Evolutionary conservation across 768 basidiomycete species (phyloP).

Genomic region (Kwoniella mangroviensis): DNA sequence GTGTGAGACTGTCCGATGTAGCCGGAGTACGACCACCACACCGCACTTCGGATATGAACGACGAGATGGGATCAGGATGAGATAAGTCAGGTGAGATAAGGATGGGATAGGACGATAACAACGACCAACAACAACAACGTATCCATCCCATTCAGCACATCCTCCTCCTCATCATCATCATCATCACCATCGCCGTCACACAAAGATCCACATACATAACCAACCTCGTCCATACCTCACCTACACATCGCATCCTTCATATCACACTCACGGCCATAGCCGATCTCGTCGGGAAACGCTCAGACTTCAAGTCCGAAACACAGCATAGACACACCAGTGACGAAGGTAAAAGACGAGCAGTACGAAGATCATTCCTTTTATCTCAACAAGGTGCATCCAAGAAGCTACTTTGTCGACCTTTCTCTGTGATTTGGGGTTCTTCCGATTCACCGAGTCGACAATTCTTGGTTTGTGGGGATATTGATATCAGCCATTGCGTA

Average conservation of each 20-base stretch:
- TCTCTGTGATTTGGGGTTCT: neutral
- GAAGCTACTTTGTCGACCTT: neutral
- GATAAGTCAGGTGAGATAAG: constrained; percentile 9
- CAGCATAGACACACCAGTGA: neutral
- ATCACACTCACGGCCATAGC: neutral
- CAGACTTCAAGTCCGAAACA: neutral
- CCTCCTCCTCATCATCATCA: neutral
- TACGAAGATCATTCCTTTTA: neutral
- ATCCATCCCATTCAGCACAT: no score
- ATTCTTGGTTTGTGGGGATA: neutral
- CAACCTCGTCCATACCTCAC: neutral
- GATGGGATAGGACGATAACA: no score
- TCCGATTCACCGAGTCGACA: neutral
- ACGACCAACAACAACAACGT: no score
- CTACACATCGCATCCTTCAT: neutral
- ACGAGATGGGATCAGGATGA: neutral
- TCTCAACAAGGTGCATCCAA: neutral
- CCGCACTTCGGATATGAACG: neutral
- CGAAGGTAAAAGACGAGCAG: neutral
- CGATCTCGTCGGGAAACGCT: neutral
- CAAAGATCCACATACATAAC: neutral
- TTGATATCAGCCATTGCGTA: neutral
- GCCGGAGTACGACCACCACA: neutral
- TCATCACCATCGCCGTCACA: neutral
- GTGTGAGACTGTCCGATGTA: neutral